phyloP scores from a whole-genome alignment of 257 asterid genomes.

The Solanum virginianum region DNA sequence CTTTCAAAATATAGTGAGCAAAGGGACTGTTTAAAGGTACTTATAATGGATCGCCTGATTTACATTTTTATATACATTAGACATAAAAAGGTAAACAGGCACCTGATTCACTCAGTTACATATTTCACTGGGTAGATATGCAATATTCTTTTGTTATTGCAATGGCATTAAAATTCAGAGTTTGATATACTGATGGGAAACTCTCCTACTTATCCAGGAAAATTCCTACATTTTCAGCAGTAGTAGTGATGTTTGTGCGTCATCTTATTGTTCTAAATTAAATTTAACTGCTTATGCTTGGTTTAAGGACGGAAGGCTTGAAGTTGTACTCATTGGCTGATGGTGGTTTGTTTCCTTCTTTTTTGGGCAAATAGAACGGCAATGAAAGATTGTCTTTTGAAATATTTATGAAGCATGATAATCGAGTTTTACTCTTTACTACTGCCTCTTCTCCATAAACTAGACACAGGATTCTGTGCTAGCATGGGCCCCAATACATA shows the following conservation, averaged over 20 bases:
- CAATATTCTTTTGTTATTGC: not conserved
- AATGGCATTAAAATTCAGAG: not conserved
- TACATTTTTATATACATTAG: not conserved
- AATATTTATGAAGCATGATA: not conserved
- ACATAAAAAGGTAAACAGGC: not conserved
- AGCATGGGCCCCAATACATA: no score
- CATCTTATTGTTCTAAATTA: not conserved
- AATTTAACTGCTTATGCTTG: not conserved
- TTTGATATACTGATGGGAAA: not conserved
- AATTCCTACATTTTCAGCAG: not conserved
- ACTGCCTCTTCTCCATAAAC: not conserved
- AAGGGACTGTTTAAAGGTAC: slow-evolving; percentile 86
- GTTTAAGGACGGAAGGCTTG: not conserved
- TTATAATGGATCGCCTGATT: not conserved
- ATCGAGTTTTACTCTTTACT: not conserved
- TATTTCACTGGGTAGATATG: not conserved
- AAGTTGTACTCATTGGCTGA: not conserved
- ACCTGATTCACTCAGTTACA: not conserved
- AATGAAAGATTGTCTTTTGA: not conserved
- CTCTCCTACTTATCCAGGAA: not conserved
- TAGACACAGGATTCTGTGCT: not conserved
- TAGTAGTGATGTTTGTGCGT: not conserved
- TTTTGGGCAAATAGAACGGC: not conserved
- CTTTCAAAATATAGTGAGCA: slow-evolving; percentile 90
- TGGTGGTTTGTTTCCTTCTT: not conserved